Evolutionary conservation across 1,284 basidiomycete genomes (phyloP).

Genomic region (Rhodotorula sp.): DNA sequence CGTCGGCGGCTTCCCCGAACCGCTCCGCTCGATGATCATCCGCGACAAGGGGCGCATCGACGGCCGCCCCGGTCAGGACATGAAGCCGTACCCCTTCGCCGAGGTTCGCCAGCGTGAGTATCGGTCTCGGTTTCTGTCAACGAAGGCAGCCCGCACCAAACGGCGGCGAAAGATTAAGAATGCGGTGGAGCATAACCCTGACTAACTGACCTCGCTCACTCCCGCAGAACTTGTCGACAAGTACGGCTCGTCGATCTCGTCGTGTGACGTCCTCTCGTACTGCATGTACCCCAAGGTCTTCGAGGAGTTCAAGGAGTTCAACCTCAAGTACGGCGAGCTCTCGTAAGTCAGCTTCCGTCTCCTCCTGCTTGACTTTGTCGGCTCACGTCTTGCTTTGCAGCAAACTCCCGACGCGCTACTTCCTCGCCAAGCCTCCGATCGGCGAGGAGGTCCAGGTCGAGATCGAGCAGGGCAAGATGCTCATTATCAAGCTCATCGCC

Average conservation of each 20-base stretch:
- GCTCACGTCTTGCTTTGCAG: conserved; percentile 3
- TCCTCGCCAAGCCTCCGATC: conserved; percentile 85
- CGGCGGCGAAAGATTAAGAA: too few species aligned
- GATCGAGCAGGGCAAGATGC: conserved; percentile 95
- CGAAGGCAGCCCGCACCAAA: too few species aligned
- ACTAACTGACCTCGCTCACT: not conserved
- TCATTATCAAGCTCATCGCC: conserved; percentile 94
- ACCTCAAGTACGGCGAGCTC: conserved; percentile 93
- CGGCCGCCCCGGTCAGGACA: conserved; percentile 80
- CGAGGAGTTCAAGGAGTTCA: conserved; percentile 92
- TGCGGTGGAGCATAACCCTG: too few species aligned
- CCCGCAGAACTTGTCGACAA: conserved; percentile 78
- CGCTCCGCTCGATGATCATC: conserved; percentile 84
- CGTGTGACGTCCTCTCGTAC: conserved; percentile 89
- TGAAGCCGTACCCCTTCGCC: conserved; percentile 90
- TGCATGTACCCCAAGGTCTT: conserved; percentile 97
- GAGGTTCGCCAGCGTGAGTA: conserved; percentile 67
- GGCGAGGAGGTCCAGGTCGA: conserved; percentile 96
- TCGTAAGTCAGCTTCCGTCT: conserved; percentile 56
- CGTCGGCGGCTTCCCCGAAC: conserved; percentile 97
- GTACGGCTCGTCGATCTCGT: conserved; percentile 91
- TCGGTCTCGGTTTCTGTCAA: too few species aligned
- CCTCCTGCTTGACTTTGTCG: not conserved
- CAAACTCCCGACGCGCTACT: conserved; percentile 92
- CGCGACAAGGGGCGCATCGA: conserved; percentile 92